Base-by-base conservation (phyloP, 257 asterid species). In the Solanum tarijense region DNA sequence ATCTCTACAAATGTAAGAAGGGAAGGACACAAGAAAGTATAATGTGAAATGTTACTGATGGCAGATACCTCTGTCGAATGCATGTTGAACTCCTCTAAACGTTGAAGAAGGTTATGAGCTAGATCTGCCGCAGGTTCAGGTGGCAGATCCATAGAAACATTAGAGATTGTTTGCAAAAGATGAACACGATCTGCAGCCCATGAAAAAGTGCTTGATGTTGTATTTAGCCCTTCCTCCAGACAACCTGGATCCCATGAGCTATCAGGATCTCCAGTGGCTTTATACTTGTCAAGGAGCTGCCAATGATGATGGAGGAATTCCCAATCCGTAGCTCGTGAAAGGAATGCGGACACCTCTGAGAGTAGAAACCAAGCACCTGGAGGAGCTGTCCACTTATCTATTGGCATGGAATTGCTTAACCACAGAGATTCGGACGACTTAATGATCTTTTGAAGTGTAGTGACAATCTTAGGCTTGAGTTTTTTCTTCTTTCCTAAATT, bases 321-420 rank as follows among this genome's bases (percentile, higher is more conserved):
- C 99, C 99, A 96, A 76, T 95, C 98, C 20, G 96, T 92, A 39
- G 96, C 90, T 90, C 95, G 94, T 66, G 96, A 92, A 88, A 97
- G 95, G 86, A 92, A 96, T 2, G 92, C 92, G 20, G 99, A 97
- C 60, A 93, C 96, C 89, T 96, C 99, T 0, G 99, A 94, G 87
- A 97, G 91, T 90, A 97, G 89, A 92, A 97, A 93, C 99, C 99
- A 97, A n/a, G 96, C 92, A 84, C 99, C 99, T 18, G 94, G 93
- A 39, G 99, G 99, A 13, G 99, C 99, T 73, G 96, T 94, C 99
- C 99, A 97, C 88, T 95, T 96, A 90, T 93, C 96, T 41, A 95
- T 93, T 39, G 96, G 89, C 94, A 86, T 89, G 74, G 93, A 90
- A 27, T 75, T 86, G 38, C 91, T 90, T 87, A 93, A 86, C 98